These are phyloP conservation scores for Cladosporium austrohemisphaericum DNA, from an alignment of 2,329 filamentous ascomycete genomes.

Conservation along the genomic window DNA sequence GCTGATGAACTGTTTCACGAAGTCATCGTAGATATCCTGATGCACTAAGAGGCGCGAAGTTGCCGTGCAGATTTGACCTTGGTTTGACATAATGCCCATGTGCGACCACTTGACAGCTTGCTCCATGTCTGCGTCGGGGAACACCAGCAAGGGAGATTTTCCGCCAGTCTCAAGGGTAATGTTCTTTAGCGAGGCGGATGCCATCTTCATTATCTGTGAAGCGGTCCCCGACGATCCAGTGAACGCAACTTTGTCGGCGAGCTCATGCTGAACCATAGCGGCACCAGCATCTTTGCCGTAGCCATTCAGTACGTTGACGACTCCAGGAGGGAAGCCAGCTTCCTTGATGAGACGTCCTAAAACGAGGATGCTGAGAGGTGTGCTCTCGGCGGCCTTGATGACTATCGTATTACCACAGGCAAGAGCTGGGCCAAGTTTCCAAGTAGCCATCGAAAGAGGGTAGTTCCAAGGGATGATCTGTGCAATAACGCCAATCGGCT, in stretches of 20 bases:
- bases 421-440: slow-evolving; percentile 68
- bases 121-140: slow-evolving; percentile 34
- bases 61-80: slow-evolving; percentile 55
- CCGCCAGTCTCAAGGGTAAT: slow-evolving; percentile 58
- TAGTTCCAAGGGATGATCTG: slow-evolving; percentile 83
- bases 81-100: slow-evolving; percentile 52
- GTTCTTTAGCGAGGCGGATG: slow-evolving; percentile 53
- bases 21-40: slow-evolving; percentile 55
- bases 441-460: slow-evolving; percentile 69
- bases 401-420: slow-evolving; percentile 55
- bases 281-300: slow-evolving; percentile 57
- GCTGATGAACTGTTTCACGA: slow-evolving; percentile 57
- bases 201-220: slow-evolving; percentile 37
- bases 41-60: slow-evolving; percentile 54
- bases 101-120: slow-evolving; percentile 59
- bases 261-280: slow-evolving; percentile 61
- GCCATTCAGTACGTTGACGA: slow-evolving; percentile 67
- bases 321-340: slow-evolving; percentile 71
- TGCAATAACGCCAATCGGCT: slow-evolving; percentile 29
- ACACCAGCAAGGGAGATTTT: slow-evolving; percentile 56
- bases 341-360: slow-evolving; percentile 64
- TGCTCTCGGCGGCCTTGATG: slow-evolving; percentile 55
- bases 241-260: slow-evolving; percentile 73
- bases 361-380: slow-evolving; percentile 52
- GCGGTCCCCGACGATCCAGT: slow-evolving; percentile 70